Percentiles rank a stretch among this genome's conserved stretches.
These are phyloP conservation scores for Aspergillus asperescens DNA, from an alignment of 495 filamentous ascomycete genomes.

Conservation along the genomic window DNA sequence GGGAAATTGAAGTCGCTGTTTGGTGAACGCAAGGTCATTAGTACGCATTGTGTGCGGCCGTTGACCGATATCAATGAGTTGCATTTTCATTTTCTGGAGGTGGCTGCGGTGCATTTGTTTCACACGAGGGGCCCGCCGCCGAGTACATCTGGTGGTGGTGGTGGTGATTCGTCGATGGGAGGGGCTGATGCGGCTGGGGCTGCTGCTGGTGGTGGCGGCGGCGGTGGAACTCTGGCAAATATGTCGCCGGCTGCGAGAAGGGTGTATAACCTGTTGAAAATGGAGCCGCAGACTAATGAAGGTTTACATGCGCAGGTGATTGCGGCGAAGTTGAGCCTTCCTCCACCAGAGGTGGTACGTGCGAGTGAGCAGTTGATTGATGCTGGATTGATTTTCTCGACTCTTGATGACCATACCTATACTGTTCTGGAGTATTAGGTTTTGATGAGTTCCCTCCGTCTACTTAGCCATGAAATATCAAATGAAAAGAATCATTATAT, in stretches of 20 bases:
- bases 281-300: constrained; percentile 63
- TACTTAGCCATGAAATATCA: background rate
- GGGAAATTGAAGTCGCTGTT: constrained; percentile 68
- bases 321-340: constrained; percentile 54
- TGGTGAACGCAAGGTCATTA: constrained; percentile 72
- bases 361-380: constrained; percentile 74
- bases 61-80: constrained; percentile 86
- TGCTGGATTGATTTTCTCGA: constrained; percentile 77
- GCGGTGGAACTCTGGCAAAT: constrained; percentile 34
- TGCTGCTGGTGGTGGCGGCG: constrained; percentile 9
- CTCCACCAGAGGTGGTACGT: constrained; percentile 60
- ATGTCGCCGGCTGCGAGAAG: constrained; percentile 55
- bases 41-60: constrained; percentile 72
- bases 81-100: constrained; percentile 82
- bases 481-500: background rate
- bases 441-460: constrained; percentile 1
- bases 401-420: constrained; percentile 80
- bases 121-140: constrained; percentile 69
- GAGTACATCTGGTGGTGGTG: constrained; percentile 27
- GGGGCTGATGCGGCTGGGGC: constrained; percentile 33
- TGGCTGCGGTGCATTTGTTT: constrained; percentile 78
- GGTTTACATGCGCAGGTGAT: constrained; percentile 77
- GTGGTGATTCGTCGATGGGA: constrained; percentile 35
- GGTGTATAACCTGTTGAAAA: constrained; percentile 62
- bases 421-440: constrained; percentile 61